These are phyloP conservation scores for Neoboletus subvelutipes DNA, from an alignment of 768 basidiomycete species.

Conservation along the genomic window DNA sequence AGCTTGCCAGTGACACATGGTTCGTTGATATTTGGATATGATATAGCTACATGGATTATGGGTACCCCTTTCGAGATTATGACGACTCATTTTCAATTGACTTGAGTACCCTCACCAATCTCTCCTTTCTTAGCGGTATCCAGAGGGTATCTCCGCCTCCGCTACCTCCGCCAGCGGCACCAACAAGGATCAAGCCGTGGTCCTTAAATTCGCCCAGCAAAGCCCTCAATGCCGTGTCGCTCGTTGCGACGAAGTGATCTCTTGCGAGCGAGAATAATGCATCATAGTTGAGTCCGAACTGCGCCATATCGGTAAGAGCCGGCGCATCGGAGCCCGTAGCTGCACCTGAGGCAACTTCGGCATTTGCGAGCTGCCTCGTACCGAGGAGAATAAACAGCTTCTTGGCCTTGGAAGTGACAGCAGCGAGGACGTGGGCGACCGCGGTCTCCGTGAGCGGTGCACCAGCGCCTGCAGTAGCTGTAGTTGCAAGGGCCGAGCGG, in stretches of 20 bases:
- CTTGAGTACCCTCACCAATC: constrained; percentile 50
- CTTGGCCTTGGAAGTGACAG: constrained; percentile 85
- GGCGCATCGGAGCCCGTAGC: constrained; percentile 4
- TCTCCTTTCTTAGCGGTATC: constrained; percentile 84
- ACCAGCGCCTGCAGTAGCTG: constrained; percentile 31
- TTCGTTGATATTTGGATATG: neutral
- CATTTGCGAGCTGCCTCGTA: constrained; percentile 61
- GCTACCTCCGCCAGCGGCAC: constrained; percentile 42
- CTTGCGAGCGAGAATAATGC: constrained; percentile 71
- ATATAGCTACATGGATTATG: constrained; percentile 1
- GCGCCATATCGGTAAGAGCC: constrained; percentile 34
- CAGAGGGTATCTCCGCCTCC: constrained; percentile 65
- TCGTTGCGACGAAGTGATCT: constrained; percentile 86
- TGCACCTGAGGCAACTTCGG: constrained; percentile 29
- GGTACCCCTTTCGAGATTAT: constrained; percentile 7
- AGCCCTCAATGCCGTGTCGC: constrained; percentile 78
- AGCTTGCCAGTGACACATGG: neutral
- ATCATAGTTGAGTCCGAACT: constrained; percentile 61
- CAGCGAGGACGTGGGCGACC: constrained; percentile 77
- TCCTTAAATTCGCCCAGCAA: constrained; percentile 90
- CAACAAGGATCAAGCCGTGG: constrained; percentile 81
- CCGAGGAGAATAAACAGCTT: constrained; percentile 77
- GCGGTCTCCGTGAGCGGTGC: constrained; percentile 70
- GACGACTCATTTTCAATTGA: constrained; percentile 24
- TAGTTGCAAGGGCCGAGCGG: constrained; percentile 25